Evolutionary conservation across 345 rosid species (phyloP).

Genomic region (Dipteronia dyeriana): DNA sequence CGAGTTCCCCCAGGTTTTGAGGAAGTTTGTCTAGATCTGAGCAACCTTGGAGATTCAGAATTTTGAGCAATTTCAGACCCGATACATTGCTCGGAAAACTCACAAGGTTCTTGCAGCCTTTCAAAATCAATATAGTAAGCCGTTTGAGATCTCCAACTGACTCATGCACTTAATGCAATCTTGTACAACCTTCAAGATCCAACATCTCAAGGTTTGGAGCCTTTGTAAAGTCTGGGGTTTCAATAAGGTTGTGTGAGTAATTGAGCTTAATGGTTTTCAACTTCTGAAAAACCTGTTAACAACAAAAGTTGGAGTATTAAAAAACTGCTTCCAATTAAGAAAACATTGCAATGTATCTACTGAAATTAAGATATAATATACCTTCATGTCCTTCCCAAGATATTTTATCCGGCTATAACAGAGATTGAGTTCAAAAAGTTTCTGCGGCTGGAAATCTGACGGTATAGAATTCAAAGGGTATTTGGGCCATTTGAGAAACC

Average conservation of each 20-base stretch:
- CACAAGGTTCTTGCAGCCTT: not conserved
- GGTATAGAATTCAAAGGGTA: not conserved
- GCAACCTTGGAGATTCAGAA: not conserved
- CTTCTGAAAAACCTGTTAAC: not conserved
- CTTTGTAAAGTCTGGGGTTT: not conserved
- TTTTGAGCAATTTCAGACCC: not conserved
- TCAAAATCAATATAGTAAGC: not conserved
- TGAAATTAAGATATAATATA: not conserved
- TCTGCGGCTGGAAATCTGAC: not conserved
- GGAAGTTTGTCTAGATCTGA: not conserved
- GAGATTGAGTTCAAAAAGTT: not conserved
- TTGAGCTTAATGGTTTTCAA: not conserved
- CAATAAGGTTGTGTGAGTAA: not conserved
- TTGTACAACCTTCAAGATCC: not conserved
- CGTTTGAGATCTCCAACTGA: not conserved
- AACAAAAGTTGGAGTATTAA: not conserved
- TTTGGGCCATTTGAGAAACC: not conserved
- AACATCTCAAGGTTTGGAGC: not conserved
- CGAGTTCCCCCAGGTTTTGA: not conserved
- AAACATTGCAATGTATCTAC: not conserved
- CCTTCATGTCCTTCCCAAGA: not conserved
- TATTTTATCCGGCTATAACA: not conserved
- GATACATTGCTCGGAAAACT: not conserved
- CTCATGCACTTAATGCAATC: not conserved
- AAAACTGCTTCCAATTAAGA: not conserved